Evolutionary conservation across 331 rosid species (phyloP).

Genomic region (Stylosanthes scabra): DNA sequence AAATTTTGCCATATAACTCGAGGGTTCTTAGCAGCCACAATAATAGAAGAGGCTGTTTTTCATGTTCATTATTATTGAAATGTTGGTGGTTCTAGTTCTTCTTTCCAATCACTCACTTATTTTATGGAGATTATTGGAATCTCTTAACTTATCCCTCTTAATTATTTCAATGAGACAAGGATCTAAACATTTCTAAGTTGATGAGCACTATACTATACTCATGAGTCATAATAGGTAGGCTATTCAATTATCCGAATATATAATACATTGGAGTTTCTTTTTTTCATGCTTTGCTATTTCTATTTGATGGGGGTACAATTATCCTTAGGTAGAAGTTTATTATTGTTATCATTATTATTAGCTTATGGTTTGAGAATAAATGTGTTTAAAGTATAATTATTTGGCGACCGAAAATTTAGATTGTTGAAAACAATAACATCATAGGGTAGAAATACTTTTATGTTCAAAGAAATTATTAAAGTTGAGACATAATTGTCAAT

Average conservation of each 20-base stretch:
- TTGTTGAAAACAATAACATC: neutral
- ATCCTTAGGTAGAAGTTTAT: slow-evolving; percentile 4
- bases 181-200: slow-evolving; percentile 11
- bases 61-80: slow-evolving; percentile 12
- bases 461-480: neutral
- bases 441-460: neutral
- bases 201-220: neutral
- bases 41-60: slow-evolving; percentile 32
- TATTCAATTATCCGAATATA: neutral
- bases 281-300: slow-evolving; percentile 15
- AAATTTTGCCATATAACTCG: neutral
- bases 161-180: slow-evolving; percentile 15
- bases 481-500: no score
- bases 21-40: slow-evolving; percentile 34
- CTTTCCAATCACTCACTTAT: slow-evolving; percentile 19
- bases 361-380: neutral
- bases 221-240: neutral
- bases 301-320: neutral
- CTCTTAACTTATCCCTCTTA: slow-evolving; percentile 19
- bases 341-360: neutral
- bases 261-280: neutral
- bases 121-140: slow-evolving; percentile 19
- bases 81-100: slow-evolving; percentile 31
- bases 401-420: neutral
- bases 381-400: neutral